Conservation (phyloP, 139 green algal genomes). For the Marvania coccoides region DNA sequence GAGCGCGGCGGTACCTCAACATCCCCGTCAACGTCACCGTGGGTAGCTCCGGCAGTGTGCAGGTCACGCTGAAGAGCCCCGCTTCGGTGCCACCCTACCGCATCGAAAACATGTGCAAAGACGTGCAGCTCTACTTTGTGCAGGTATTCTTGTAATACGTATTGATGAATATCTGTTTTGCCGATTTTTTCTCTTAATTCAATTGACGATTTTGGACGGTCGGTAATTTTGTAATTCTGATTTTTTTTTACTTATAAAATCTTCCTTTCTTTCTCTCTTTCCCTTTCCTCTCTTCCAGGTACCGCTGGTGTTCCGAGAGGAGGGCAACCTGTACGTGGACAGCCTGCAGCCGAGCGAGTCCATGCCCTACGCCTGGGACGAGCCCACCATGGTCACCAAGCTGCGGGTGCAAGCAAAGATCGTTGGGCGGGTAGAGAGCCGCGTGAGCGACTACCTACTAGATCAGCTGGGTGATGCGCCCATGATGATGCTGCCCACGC, state of each 20-base stretch:
- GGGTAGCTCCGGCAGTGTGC: slow-evolving; percentile 45
- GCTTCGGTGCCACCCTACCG: slow-evolving; percentile 54
- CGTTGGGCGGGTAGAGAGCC: not conserved
- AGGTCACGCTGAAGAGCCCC: slow-evolving; percentile 50
- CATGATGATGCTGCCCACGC: slow-evolving; percentile 33
- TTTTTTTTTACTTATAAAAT: too few species aligned
- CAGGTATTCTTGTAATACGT: slow-evolving; percentile 25
- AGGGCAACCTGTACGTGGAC: slow-evolving; percentile 18
- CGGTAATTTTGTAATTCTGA: too few species aligned
- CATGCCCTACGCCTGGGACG: slow-evolving; percentile 82
- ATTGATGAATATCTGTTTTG: slow-evolving; percentile 6
- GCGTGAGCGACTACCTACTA: slow-evolving; percentile 26
- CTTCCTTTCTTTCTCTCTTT: not conserved
- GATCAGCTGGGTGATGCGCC: slow-evolving; percentile 34
- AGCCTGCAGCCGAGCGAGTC: slow-evolving; percentile 20
- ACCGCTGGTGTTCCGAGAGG: not conserved
- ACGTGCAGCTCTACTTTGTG: slow-evolving; percentile 57
- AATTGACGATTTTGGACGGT: too few species aligned
- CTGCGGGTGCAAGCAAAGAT: slow-evolving; percentile 35
- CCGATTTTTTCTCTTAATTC: not conserved
- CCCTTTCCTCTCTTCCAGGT: not conserved
- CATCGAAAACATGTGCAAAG: slow-evolving; percentile 68
- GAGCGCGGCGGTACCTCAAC: slow-evolving; percentile 50
- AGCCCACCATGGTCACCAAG: slow-evolving; percentile 47
- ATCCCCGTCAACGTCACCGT: slow-evolving; percentile 81